Evolutionary conservation across 805 yeast species (phyloP), one percentile per base, ranked within the genome.

Genomic region (Allodekkera sacchari): DNA sequence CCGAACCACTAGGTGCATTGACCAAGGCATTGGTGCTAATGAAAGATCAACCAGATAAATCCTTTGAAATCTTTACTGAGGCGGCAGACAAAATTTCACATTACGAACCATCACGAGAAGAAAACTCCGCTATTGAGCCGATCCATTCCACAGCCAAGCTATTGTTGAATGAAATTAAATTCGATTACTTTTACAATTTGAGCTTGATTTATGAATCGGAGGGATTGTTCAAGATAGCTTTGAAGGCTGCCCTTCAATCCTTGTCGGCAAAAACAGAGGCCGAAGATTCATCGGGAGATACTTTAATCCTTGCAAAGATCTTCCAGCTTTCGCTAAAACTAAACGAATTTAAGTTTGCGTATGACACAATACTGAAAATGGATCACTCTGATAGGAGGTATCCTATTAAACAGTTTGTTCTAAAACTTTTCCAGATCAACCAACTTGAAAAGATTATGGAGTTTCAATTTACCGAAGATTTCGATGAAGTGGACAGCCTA

Each of bases 381-480:
- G 34, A 39, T 6, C 32, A 37, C 10, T 35, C 32, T 11, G 45
- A 44, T 25, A 45, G 52, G 33, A 33, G 34, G 12, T 36, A 35
- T 9, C 50, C 55, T 7, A 43, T 55, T 22, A 49, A 48, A 22
- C 52, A 50, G 32, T 59, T 70, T 34, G 48, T 70, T 10, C 49
- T 53, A 30, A 53, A 53, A 27, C 41, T 69, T 26, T 59, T 64
- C 38, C 59, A 59, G 13, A 45, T 47, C 7, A 65, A 67, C 30
- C 54, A 59, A 8, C 59, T 68, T 6, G 49, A 57, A 22, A 48
- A 47, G 27, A 45, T 76, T 22, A 49, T 62, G 13, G 53, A 58
- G 13, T 64, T 60, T 35, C 65, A 68, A 25, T 67, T 71, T 34
- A 43, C 57, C 6, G 68, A 62, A 15, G 62, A 71, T 33, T 55